Evolutionary conservation across 495 filamentous ascomycete species (phyloP), one percentile per base, ranked within the genome.

Genomic region (Aspergillus leporis): DNA sequence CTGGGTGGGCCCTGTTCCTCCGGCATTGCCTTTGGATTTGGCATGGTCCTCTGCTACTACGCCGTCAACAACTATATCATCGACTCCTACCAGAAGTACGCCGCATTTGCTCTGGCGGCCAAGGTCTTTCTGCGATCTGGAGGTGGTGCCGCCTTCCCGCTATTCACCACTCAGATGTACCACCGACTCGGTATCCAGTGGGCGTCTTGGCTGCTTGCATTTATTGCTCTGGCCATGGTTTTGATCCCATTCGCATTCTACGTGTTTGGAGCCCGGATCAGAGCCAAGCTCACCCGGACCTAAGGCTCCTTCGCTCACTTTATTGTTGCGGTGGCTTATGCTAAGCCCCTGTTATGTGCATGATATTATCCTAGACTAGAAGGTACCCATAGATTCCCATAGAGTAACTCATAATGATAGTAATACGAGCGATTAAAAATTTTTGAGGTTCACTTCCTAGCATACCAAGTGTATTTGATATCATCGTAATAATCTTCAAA

Each of bases 61-160:
- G 75, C 78, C 21, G 77, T 90, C 48, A 85, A 89, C 68, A 88
- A 84, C 65, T 92, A 90, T 64, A 79, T 91, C 38, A 85, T 85
- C 45, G 89, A 91, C 48, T 78, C 81, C 0, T 92, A 90, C 63
- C 69, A 68, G 51, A 68, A 68, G 36, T 75, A 75, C 40, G 70
- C 70, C 4, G 72, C 72, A 0, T 72, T 67, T 3, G 70, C 72
- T 0, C 47, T 75, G 31, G 72, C 72, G 14, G 70, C 70, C 0
- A 75, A 75, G 53, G 67, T 67, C n/a, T 70, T 73, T 45, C 34
- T 70, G 47, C 63, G 69, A 34, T 70, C 64, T 30, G 69, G 69
- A 10, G 70, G 70, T 41, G 72, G 67, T 46, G 72, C 78, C 23
- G 76, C 73, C 1, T 83, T 81, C 58, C 76, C 78, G 30, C 59